Evolutionary conservation across 768 basidiomycete species (phyloP).

Genomic region (Lentinula raphanica): DNA sequence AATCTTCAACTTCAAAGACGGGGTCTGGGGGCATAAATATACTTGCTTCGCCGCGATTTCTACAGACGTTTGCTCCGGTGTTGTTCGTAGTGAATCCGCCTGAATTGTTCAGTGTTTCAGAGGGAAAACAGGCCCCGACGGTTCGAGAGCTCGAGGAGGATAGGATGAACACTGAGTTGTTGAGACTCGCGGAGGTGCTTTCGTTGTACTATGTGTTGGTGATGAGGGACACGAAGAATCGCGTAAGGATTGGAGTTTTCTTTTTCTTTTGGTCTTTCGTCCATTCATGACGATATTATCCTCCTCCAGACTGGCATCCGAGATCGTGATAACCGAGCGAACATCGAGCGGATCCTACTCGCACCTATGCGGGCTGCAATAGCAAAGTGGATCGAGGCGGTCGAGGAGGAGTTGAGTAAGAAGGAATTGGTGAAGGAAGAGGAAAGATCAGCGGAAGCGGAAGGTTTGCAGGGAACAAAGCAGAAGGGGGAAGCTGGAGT

Average conservation of each 20-base stretch:
- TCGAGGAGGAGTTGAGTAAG: background rate
- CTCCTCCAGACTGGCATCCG: conserved; percentile 47
- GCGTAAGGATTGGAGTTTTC: conserved; percentile 28
- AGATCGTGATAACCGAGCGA: conserved; percentile 35
- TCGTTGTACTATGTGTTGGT: conserved; percentile 66
- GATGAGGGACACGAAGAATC: conserved; percentile 51
- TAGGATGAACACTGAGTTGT: conserved; percentile 34
- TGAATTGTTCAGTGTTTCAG: conserved; percentile 33
- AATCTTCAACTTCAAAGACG: no score
- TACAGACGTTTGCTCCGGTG: conserved; percentile 54
- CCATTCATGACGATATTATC: background rate
- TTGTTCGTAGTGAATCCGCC: conserved; percentile 54
- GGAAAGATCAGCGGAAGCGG: no score
- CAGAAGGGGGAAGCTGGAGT: background rate
- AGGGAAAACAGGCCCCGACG: background rate
- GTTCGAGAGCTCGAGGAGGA: background rate
- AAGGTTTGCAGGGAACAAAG: no score
- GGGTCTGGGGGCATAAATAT: conserved; percentile 19
- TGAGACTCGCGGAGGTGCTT: conserved; percentile 59
- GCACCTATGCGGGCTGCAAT: conserved; percentile 37
- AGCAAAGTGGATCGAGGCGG: background rate
- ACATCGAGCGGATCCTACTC: conserved; percentile 41
- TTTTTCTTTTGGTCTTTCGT: background rate
- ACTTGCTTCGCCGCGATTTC: conserved; percentile 51
- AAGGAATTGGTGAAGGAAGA: background rate